phyloP scores from a whole-genome alignment of 2,329 filamentous ascomycete species.

The Ascosphaera pollenicola region DNA sequence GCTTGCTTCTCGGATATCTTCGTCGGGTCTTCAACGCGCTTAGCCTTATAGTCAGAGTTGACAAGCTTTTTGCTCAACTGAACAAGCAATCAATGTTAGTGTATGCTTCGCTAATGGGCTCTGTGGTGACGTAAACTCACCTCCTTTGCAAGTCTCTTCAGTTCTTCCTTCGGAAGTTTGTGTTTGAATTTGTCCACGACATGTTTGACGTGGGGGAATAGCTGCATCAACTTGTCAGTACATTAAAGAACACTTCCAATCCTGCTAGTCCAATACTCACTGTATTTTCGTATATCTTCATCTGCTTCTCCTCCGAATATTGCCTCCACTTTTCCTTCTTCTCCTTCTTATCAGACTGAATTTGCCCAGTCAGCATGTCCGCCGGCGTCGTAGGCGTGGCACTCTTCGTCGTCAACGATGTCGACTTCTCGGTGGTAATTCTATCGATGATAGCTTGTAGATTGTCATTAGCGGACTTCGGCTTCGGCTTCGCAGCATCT shows the following conservation, averaged over 20 bases:
- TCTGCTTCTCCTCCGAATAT: conserved; percentile 54
- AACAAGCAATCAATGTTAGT: too few relatives aligned
- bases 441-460: conserved; percentile 71
- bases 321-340: conserved; percentile 28
- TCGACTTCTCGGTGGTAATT: conserved; percentile 47
- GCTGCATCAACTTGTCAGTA: too few relatives aligned
- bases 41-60: conserved; percentile 74
- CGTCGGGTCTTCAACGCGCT: conserved; percentile 63
- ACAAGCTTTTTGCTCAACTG: conserved; percentile 69
- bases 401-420: conserved; percentile 27
- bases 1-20: conserved; percentile 56
- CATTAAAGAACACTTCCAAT: too few relatives aligned
- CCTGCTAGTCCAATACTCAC: conserved; percentile 43
- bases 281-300: conserved; percentile 86
- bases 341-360: conserved; percentile 26
- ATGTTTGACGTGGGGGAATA: conserved; percentile 66
- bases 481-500: conserved; percentile 36
- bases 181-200: conserved; percentile 72
- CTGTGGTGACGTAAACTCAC: too few relatives aligned
- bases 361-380: conserved; percentile 26
- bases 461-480: conserved; percentile 48
- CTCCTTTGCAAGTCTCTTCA: conserved; percentile 43
- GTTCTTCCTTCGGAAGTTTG: conserved; percentile 61
- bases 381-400: conserved; percentile 44
- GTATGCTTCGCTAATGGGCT: too few relatives aligned